Conservation (phyloP, 352 stramenopile genomes). For the Elongisporangium anandrum region DNA sequence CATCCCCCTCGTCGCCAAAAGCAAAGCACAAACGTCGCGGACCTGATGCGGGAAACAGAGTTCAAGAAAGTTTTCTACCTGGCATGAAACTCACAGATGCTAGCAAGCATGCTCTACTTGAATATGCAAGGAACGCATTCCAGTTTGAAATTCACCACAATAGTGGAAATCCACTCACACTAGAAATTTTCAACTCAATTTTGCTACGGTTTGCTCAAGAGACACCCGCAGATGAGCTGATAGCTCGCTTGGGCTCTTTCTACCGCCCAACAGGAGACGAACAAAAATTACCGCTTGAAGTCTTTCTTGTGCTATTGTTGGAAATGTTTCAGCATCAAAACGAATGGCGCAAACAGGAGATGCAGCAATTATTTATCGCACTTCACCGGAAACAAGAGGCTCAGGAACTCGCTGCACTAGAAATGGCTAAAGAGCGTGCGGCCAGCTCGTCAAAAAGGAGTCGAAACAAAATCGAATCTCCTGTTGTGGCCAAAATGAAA, state of each 20-base stretch:
- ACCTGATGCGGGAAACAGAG: conserved; percentile 1
- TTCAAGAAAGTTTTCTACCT: too few species aligned
- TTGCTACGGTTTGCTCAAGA: conserved; percentile 29
- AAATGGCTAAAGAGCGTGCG: conserved; percentile 11
- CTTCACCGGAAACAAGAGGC: conserved; percentile 26
- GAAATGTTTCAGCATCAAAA: conserved; percentile 43
- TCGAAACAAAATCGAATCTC: background rate
- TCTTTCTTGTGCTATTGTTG: conserved; percentile 42
- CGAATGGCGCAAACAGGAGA: conserved; percentile 37
- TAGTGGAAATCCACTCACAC: conserved; percentile 25
- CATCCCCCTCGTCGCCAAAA: conserved; percentile 15
- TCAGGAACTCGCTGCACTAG: conserved; percentile 6
- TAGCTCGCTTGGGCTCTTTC: conserved; percentile 29
- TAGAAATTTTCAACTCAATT: conserved; percentile 54
- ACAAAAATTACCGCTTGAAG: conserved; percentile 37
- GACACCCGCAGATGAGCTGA: conserved; percentile 25
- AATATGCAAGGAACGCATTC: conserved; percentile 15
- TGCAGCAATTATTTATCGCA: conserved; percentile 37
- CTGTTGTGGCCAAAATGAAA: background rate
- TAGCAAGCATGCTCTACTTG: conserved; percentile 1
- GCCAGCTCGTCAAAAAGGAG: conserved; percentile 5
- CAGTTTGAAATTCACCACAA: conserved; percentile 23
- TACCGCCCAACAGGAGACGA: conserved; percentile 57
- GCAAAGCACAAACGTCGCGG: conserved; percentile 23
- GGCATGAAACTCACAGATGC: background rate